phyloP scores from a whole-genome alignment of 495 filamentous ascomycete species.

The Neurospora cerealis region DNA sequence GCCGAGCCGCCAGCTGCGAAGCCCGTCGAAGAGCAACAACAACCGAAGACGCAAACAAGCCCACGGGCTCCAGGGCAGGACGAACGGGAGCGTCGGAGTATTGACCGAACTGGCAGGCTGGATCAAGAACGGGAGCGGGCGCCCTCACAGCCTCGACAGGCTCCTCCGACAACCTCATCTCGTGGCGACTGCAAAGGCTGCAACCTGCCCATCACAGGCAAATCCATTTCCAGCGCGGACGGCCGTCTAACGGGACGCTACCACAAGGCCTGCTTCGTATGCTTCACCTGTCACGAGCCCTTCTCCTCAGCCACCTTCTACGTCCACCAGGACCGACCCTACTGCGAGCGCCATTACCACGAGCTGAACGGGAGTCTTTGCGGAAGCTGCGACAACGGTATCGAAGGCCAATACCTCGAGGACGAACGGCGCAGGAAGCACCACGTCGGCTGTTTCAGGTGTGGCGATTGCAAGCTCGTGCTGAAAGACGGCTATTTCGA shows the following conservation, averaged over 20 bases:
- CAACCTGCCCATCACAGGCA: conserved; percentile 66
- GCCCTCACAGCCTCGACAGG: conserved; percentile 11
- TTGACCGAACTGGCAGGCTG: background rate
- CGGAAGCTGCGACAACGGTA: conserved; percentile 66
- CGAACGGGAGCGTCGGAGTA: background rate
- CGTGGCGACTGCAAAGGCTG: conserved; percentile 84
- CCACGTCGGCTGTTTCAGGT: conserved; percentile 79
- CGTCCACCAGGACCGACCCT: conserved; percentile 75
- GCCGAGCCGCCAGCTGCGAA: background rate
- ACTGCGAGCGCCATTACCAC: conserved; percentile 90
- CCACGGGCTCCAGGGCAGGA: background rate
- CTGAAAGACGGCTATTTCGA: conserved; percentile 58
- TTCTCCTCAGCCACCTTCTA: conserved; percentile 91
- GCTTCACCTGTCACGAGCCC: conserved; percentile 68
- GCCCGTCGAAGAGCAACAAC: background rate
- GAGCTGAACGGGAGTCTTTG: conserved; percentile 81
- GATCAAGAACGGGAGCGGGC: background rate
- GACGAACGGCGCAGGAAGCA: conserved; percentile 70
- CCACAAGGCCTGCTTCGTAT: conserved; percentile 90
- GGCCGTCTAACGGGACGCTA: conserved; percentile 89
- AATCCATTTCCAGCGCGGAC: conserved; percentile 88
- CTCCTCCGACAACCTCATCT: conserved; percentile 6
- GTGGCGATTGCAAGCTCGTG: conserved; percentile 49
- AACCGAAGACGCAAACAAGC: background rate
- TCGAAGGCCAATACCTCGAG: conserved; percentile 93